phyloP scores from a whole-genome alignment of 2,329 filamentous ascomycete genomes.

The Trichoderma guizhouense region DNA sequence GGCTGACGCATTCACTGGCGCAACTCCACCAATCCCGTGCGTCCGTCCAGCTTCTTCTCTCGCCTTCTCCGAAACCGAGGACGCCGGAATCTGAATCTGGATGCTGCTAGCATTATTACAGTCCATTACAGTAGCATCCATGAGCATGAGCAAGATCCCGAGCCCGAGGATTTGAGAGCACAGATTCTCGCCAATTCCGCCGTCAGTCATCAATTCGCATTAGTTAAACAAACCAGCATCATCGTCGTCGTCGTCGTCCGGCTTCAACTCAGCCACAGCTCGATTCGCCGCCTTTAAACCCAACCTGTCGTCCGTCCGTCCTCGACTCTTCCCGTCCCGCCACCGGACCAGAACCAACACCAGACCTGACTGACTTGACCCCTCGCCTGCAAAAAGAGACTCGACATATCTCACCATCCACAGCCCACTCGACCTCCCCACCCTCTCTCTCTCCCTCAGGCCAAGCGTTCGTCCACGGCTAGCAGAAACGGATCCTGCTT shows the following conservation, averaged over 20 bases:
- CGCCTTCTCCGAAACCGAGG: constrained; percentile 23
- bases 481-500: constrained; percentile 6
- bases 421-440: background rate
- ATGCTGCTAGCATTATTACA: background rate
- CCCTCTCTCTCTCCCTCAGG: background rate
- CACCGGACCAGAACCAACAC: background rate
- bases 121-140: background rate
- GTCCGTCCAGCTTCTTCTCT: constrained; percentile 18
- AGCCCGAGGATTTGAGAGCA: background rate
- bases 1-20: constrained; percentile 16
- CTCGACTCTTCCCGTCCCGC: background rate
- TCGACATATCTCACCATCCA: constrained; percentile 9
- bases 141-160: background rate
- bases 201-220: background rate
- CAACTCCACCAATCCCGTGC: constrained; percentile 17
- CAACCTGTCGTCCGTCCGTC: background rate
- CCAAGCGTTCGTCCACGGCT: constrained; percentile 7
- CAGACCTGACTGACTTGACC: background rate
- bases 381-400: background rate
- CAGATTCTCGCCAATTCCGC: background rate
- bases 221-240: background rate
- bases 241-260: background rate
- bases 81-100: background rate
- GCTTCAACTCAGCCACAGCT: background rate
- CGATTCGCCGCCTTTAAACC: background rate